A percentile compares a stretch with the other conserved stretches of the same genome.
Conservation (phyloP, 768 basidiomycete species). For the Suillus subaureus region DNA sequence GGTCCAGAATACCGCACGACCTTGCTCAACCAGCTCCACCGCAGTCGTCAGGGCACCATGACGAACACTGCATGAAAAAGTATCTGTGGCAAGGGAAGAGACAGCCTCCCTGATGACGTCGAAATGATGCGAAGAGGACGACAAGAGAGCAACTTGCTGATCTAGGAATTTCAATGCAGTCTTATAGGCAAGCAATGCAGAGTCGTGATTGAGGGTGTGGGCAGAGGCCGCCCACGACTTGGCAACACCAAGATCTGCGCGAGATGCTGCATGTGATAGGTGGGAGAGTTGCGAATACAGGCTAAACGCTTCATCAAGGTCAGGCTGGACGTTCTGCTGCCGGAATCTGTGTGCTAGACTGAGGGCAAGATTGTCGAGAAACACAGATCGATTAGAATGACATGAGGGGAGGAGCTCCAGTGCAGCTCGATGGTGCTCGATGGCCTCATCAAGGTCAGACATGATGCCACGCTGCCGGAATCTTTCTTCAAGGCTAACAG, state of each 20-base stretch:
- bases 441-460: slow-evolving; percentile 13
- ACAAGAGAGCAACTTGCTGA: background rate
- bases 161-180: slow-evolving; percentile 9
- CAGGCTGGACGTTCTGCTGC: background rate
- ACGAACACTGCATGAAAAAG: slow-evolving; percentile 27
- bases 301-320: background rate
- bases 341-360: background rate
- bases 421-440: background rate
- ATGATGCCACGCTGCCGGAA: background rate
- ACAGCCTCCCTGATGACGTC: background rate
- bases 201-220: background rate
- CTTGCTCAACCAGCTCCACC: slow-evolving; percentile 39
- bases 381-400: no score
- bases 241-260: background rate
- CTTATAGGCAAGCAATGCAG: slow-evolving; percentile 4
- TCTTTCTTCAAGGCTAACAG: background rate
- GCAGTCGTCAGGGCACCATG: slow-evolving; percentile 20
- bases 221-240: background rate
- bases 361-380: no score
- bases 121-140: background rate
- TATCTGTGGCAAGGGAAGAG: slow-evolving; percentile 22
- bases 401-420: no score
- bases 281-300: background rate
- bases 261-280: background rate
- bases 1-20: slow-evolving; percentile 32